phyloP scores from a whole-genome alignment of 495 filamentous ascomycete species.

The Podospora pseudoanserina region DNA sequence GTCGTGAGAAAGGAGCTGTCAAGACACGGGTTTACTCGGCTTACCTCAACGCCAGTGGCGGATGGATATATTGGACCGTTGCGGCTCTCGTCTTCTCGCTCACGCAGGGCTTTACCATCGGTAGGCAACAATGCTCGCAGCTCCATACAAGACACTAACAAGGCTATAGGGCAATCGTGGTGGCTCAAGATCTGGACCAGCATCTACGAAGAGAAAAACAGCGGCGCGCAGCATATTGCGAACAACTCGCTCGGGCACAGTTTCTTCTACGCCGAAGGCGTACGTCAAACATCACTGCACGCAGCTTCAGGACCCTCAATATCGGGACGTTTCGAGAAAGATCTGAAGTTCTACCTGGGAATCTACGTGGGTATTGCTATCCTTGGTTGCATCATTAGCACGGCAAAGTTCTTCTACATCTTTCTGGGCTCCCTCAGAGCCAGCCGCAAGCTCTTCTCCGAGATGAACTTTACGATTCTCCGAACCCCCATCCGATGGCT shows the following conservation, averaged over 20 bases:
- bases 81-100: conserved; percentile 50
- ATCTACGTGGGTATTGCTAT: conserved; percentile 64
- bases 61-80: conserved; percentile 57
- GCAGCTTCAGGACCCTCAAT: conserved; percentile 25
- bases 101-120: conserved; percentile 50
- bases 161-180: conserved; percentile 50
- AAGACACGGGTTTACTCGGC: conserved; percentile 57
- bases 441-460: conserved; percentile 61
- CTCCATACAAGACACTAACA: not conserved
- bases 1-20: conserved; percentile 61
- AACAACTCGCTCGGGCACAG: conserved; percentile 27
- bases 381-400: conserved; percentile 52
- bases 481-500: conserved; percentile 72
- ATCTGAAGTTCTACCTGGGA: conserved; percentile 59
- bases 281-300: conserved; percentile 40
- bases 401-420: conserved; percentile 55
- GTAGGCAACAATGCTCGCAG: conserved; percentile 26
- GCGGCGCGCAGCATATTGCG: conserved; percentile 17
- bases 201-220: conserved; percentile 30
- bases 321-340: conserved; percentile 21
- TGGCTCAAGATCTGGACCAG: conserved; percentile 70
- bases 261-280: conserved; percentile 32
- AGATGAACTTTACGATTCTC: conserved; percentile 61
- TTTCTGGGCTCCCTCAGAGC: conserved; percentile 58
- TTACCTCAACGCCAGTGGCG: conserved; percentile 65